Evolutionary conservation across 345 rosid genomes (phyloP).

Genomic region (Conringia planisiliqua): DNA sequence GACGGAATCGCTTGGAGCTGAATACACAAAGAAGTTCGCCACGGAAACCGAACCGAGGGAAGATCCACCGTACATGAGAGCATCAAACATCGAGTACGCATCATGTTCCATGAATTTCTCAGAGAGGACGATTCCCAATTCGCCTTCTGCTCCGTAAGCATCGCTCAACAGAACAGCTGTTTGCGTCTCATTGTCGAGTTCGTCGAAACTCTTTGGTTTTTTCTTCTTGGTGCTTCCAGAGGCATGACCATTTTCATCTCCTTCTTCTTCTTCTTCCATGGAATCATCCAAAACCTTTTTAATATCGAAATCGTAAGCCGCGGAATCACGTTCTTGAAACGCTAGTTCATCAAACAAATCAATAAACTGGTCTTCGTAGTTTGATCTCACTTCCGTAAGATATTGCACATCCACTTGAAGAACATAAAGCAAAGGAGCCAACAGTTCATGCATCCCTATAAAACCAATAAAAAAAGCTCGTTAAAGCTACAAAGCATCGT

Average conservation of each 20-base stretch:
- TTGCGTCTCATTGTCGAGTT: constrained; percentile 79
- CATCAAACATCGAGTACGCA: constrained; percentile 92
- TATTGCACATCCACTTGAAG: constrained; percentile 83
- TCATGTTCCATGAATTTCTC: constrained; percentile 98
- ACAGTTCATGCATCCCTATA: constrained; percentile 93
- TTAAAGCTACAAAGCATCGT: not conserved
- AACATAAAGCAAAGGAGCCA: constrained; percentile 93
- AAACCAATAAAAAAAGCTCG: not conserved
- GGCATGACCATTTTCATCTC: constrained; percentile 38
- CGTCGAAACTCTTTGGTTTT: constrained; percentile 57
- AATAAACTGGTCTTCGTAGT: constrained; percentile 77
- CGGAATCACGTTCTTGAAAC: constrained; percentile 66
- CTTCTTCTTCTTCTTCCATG: constrained; percentile 61
- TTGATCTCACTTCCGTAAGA: constrained; percentile 71
- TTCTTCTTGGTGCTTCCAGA: constrained; percentile 44
- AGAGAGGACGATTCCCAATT: constrained; percentile 83
- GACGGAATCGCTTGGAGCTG: constrained; percentile 49
- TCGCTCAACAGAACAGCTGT: constrained; percentile 61
- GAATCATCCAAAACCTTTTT: constrained; percentile 68
- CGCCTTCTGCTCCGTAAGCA: constrained; percentile 96
- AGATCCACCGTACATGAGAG: constrained; percentile 75
- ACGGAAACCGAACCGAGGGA: constrained; percentile 61
- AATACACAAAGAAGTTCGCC: constrained; percentile 68
- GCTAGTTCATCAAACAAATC: constrained; percentile 83
- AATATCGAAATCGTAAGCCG: constrained; percentile 64